Evolutionary conservation across 2,329 filamentous ascomycete genomes (phyloP).

Genomic region (Colletotrichum filicis): DNA sequence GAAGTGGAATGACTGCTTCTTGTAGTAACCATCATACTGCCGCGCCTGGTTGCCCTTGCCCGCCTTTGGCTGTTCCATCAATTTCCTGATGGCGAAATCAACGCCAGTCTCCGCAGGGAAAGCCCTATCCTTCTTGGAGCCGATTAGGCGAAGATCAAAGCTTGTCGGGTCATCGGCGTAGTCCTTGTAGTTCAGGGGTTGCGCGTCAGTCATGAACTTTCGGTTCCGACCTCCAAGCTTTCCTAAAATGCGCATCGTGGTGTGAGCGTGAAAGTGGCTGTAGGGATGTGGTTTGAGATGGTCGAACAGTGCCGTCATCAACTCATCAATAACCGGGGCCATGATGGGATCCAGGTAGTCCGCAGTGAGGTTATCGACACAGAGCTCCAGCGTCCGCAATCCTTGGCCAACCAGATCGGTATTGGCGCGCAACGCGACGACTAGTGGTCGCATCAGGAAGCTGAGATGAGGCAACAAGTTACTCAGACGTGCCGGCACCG

Average conservation of each 20-base stretch:
- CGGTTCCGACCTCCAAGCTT: slow-evolving; percentile 96
- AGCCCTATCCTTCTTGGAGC: slow-evolving; percentile 87
- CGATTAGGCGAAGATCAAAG: slow-evolving; percentile 89
- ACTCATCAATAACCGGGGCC: slow-evolving; percentile 97
- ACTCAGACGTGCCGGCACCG: slow-evolving; percentile 92
- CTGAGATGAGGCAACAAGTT: slow-evolving; percentile 95
- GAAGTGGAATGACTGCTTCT: slow-evolving; percentile 89
- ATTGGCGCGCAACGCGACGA: slow-evolving; percentile 92
- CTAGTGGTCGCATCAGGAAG: slow-evolving; percentile 95
- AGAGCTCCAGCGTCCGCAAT: slow-evolving; percentile 91
- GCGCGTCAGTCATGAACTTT: slow-evolving; percentile 92
- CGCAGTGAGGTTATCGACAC: slow-evolving; percentile 96
- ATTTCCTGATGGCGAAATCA: slow-evolving; percentile 87
- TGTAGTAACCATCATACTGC: slow-evolving; percentile 84
- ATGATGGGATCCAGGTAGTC: slow-evolving; percentile 99
- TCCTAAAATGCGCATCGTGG: slow-evolving; percentile 95
- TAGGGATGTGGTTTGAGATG: slow-evolving; percentile 94
- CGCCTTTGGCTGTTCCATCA: slow-evolving; percentile 81
- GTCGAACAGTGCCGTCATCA: slow-evolving; percentile 98
- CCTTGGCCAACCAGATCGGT: slow-evolving; percentile 96
- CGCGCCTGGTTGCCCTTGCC: slow-evolving; percentile 64
- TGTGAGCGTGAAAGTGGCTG: slow-evolving; percentile 97
- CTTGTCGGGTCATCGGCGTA: slow-evolving; percentile 90
- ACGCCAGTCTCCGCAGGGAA: slow-evolving; percentile 90
- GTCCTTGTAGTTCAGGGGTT: slow-evolving; percentile 83